Percentiles rank a stretch among this genome's conserved stretches.
These are phyloP conservation scores for Claviceps digitariae DNA, from an alignment of 2,329 filamentous ascomycete genomes.

Conservation along the genomic window DNA sequence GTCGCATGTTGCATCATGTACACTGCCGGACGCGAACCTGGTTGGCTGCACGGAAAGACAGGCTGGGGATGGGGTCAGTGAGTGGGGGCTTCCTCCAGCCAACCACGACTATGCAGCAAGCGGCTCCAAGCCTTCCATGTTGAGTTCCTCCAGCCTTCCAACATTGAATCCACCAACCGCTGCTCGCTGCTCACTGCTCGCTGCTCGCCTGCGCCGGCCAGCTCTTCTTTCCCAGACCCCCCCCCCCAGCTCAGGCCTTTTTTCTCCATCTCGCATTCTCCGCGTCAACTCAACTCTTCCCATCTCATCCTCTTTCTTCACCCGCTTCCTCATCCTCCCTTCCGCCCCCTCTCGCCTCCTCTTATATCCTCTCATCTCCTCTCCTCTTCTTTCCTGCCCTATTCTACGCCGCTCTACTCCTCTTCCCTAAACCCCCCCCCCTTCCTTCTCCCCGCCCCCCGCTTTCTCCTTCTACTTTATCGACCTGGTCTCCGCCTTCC, in stretches of 20 bases:
- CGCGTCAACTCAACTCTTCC: constrained; percentile 1
- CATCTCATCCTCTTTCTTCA: constrained; percentile 3
- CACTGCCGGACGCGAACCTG: no score
- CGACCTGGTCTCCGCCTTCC: constrained; percentile 2
- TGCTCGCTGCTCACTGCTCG: no score
- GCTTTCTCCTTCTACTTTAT: not conserved
- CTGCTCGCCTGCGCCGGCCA: not conserved
- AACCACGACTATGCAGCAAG: no score
- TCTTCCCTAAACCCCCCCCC: constrained; percentile 9
- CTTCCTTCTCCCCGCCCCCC: not conserved
- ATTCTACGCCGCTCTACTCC: not conserved
- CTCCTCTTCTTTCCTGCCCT: constrained; percentile 7
- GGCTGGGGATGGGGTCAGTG: no score
- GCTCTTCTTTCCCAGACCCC: not conserved
- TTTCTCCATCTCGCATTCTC: constrained; percentile 2
- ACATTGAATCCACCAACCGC: not conserved
- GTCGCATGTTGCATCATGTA: no score
- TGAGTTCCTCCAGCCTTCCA: not conserved
- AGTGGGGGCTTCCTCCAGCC: no score
- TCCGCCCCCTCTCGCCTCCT: constrained; percentile 3
- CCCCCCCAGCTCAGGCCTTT: not conserved
- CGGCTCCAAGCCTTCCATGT: no score
- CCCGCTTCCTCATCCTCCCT: not conserved
- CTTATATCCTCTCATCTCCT: not conserved
- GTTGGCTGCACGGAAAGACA: no score